Percentiles rank a stretch among this genome's conserved stretches.
phyloP scores from a whole-genome alignment of 192 early-diverging fungal species.

The Thamnidium elegans region DNA sequence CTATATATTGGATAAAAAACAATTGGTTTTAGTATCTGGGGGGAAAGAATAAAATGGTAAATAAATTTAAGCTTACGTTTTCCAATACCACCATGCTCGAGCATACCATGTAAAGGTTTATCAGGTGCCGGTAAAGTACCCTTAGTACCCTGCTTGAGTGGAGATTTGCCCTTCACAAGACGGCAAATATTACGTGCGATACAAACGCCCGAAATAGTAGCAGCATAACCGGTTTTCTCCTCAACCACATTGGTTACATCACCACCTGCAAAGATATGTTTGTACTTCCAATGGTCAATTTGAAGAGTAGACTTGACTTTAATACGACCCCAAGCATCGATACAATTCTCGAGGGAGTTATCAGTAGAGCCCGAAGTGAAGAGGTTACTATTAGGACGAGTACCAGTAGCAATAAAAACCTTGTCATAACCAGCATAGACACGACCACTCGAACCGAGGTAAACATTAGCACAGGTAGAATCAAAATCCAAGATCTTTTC shows the following conservation, averaged over 20 bases:
- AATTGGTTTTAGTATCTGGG: neutral
- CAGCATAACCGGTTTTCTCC: conserved; percentile 44
- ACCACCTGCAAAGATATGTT: conserved; percentile 43
- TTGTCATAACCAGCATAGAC: conserved; percentile 35
- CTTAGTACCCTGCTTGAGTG: conserved; percentile 33
- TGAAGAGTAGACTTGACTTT: conserved; percentile 41
- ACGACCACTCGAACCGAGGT: conserved; percentile 27
- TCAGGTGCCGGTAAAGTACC: conserved; percentile 34
- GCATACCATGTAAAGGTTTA: conserved; percentile 35
- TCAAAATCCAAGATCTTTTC: conserved; percentile 35
- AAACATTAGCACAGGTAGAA: neutral
- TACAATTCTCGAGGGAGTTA: conserved; percentile 15
- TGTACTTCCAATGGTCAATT: conserved; percentile 30
- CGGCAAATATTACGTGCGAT: conserved; percentile 42
- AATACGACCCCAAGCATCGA: conserved; percentile 34
- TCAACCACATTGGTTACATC: conserved; percentile 45
- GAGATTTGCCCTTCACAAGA: conserved; percentile 34
- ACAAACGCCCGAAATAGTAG: conserved; percentile 37
- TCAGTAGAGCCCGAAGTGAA: conserved; percentile 11
- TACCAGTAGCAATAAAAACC: conserved; percentile 34
- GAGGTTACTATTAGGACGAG: conserved; percentile 25
- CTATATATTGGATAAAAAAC: conserved; percentile 15
- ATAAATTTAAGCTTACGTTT: conserved; percentile 29
- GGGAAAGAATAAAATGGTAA: neutral
- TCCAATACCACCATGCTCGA: conserved; percentile 34